phyloP scores from a whole-genome alignment of 75 land plant genomes.

The Pinus albicaulis region DNA sequence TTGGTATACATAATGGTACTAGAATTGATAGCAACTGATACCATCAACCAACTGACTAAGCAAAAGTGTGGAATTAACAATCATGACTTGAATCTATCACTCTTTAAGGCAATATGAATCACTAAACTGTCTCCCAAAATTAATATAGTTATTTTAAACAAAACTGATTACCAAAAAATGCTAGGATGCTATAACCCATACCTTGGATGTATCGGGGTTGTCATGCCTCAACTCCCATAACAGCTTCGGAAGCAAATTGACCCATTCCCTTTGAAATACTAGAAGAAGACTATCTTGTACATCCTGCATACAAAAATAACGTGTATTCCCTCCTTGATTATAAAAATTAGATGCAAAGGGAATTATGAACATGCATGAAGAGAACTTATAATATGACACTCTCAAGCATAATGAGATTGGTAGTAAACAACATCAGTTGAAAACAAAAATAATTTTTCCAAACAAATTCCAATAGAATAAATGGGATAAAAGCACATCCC shows the following conservation, averaged over 20 bases:
- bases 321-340: neutral
- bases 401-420: neutral
- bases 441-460: neutral
- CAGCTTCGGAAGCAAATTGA: neutral
- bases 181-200: neutral
- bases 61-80: neutral
- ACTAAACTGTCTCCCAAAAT: neutral
- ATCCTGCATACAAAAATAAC: neutral
- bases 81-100: neutral
- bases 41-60: neutral
- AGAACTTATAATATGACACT: neutral
- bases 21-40: neutral
- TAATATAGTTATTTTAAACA: neutral
- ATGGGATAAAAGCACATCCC: neutral
- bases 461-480: neutral
- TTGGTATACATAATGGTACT: neutral
- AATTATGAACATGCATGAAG: neutral
- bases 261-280: constrained; percentile 10
- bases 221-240: constrained; percentile 11
- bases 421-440: neutral
- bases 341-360: neutral
- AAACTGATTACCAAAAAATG: neutral
- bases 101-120: neutral
- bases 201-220: constrained; percentile 3
- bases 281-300: neutral